Conservation (phyloP, 1,284 basidiomycete species). For the Irpex sp. region DNA sequence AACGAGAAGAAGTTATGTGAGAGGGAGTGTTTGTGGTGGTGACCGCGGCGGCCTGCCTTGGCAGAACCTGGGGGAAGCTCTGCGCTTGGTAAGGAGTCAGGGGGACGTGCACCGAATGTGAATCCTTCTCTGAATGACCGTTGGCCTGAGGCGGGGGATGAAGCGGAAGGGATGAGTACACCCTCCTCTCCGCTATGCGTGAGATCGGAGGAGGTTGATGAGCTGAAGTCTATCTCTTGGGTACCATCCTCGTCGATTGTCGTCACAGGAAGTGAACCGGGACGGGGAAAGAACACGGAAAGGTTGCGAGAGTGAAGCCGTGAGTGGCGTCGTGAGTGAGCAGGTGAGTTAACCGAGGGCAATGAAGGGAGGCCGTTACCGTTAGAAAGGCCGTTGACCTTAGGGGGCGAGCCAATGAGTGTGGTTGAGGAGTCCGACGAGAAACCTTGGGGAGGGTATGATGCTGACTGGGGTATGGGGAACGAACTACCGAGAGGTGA, state of each 20-base stretch:
- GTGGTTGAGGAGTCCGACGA: neutral
- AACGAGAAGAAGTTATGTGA: constrained; percentile 90
- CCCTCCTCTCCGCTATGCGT: constrained; percentile 41
- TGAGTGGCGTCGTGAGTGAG: constrained; percentile 54
- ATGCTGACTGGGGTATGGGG: constrained; percentile 28
- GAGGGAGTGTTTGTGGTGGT: constrained; percentile 91
- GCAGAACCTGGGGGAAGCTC: neutral
- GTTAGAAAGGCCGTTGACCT: constrained; percentile 11
- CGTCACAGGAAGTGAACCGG: constrained; percentile 56
- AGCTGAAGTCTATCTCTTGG: constrained; percentile 45
- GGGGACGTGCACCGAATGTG: constrained; percentile 57
- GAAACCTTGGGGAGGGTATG: constrained; percentile 15
- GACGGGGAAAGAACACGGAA: constrained; percentile 86
- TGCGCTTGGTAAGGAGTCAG: constrained; percentile 29
- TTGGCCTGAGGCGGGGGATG: constrained; percentile 31
- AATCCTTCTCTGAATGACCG: constrained; percentile 53
- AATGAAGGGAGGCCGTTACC: constrained; percentile 21
- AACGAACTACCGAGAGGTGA: constrained; percentile 49
- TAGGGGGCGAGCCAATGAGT: constrained; percentile 8
- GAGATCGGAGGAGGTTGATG: constrained; percentile 20
- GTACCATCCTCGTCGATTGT: constrained; percentile 67
- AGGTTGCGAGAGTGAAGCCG: constrained; percentile 88
- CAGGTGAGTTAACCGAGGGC: constrained; percentile 16
- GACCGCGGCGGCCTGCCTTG: constrained; percentile 55
- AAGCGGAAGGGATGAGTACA: constrained; percentile 44